A percentile compares a stretch with the other conserved stretches of the same genome.
Evolutionary conservation across 2,329 filamentous ascomycete genomes (phyloP).

Genomic region (Colletotrichum karsti): DNA sequence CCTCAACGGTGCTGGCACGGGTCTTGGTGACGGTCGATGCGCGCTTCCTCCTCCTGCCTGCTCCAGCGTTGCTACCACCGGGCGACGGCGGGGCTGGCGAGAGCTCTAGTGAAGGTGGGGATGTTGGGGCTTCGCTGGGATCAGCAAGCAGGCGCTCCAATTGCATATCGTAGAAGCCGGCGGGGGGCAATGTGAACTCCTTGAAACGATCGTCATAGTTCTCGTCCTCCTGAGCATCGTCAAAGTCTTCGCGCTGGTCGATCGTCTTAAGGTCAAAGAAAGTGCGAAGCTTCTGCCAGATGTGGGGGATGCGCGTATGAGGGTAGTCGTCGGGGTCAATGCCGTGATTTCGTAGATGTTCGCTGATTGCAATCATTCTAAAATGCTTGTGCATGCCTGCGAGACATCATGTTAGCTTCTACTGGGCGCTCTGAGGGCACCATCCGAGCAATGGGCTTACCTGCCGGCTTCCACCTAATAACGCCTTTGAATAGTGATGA

Average conservation of each 20-base stretch:
- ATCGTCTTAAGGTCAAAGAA: slow-evolving; percentile 88
- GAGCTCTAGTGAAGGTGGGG: slow-evolving; percentile 55
- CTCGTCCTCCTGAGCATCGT: slow-evolving; percentile 64
- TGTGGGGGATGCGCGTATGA: slow-evolving; percentile 89
- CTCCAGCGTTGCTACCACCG: slow-evolving; percentile 12
- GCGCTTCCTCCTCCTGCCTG: slow-evolving; percentile 53
- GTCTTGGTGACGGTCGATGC: slow-evolving; percentile 44
- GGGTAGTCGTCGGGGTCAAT: slow-evolving; percentile 74
- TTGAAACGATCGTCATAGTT: slow-evolving; percentile 68
- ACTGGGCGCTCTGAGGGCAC: not conserved
- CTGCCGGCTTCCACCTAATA: slow-evolving; percentile 95
- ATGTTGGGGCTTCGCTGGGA: slow-evolving; percentile 56
- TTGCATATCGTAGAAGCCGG: slow-evolving; percentile 56
- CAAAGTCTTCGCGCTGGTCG: slow-evolving; percentile 80
- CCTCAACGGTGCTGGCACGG: slow-evolving; percentile 57
- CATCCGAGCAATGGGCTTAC: slow-evolving; percentile 50
- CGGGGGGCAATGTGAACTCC: slow-evolving; percentile 69
- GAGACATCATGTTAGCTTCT: slow-evolving; percentile 30
- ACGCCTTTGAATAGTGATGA: slow-evolving; percentile 92
- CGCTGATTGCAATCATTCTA: slow-evolving; percentile 86
- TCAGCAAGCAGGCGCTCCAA: slow-evolving; percentile 53
- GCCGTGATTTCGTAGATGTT: slow-evolving; percentile 82
- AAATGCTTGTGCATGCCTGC: slow-evolving; percentile 93
- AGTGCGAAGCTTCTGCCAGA: slow-evolving; percentile 86
- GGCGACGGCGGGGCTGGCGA: slow-evolving; percentile 31